A percentile compares a stretch with the other conserved stretches of the same genome.
Conservation (phyloP, 2,329 filamentous ascomycete genomes). For the Westerdykella aurantiaca region DNA sequence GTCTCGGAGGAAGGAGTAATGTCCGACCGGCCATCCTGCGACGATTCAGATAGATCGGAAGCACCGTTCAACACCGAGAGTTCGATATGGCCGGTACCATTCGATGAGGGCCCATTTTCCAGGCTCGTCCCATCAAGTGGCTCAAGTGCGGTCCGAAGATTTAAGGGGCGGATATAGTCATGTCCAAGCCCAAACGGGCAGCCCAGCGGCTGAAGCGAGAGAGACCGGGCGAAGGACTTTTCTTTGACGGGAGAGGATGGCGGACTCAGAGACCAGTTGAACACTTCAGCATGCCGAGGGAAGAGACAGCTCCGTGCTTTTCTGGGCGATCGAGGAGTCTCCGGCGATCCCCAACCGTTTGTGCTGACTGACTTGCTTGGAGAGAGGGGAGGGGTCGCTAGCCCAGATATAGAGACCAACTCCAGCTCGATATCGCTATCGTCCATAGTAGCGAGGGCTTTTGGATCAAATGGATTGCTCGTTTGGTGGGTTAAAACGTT, state of each 20-base stretch:
- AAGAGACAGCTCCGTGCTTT: conserved; percentile 25
- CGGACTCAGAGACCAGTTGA: conserved; percentile 10
- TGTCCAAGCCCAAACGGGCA: too few species aligned
- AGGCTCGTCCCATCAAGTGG: too few species aligned
- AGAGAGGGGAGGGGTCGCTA: conserved; percentile 30
- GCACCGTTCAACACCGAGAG: too few species aligned
- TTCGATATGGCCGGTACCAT: too few species aligned
- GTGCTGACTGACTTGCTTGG: conserved; percentile 32
- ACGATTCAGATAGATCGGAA: too few species aligned
- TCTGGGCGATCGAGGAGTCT: conserved; percentile 27
- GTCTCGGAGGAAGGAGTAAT: background rate
- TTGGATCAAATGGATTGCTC: conserved; percentile 3
- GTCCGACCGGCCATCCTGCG: background rate
- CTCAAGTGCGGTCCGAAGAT: too few species aligned
- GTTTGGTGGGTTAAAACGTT: conserved; percentile 5
- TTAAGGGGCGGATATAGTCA: too few species aligned
- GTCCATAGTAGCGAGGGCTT: conserved; percentile 12
- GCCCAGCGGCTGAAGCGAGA: too few species aligned
- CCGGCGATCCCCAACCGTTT: conserved; percentile 25
- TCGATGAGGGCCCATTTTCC: too few species aligned
- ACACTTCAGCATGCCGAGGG: conserved; percentile 12
- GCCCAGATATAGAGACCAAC: conserved; percentile 12
- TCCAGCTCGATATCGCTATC: conserved; percentile 13
- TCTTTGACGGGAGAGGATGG: conserved; percentile 22
- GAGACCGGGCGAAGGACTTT: too few species aligned